Conservation (phyloP, 2,329 filamentous ascomycete genomes). For the Ploettnerulaceae sp. region DNA sequence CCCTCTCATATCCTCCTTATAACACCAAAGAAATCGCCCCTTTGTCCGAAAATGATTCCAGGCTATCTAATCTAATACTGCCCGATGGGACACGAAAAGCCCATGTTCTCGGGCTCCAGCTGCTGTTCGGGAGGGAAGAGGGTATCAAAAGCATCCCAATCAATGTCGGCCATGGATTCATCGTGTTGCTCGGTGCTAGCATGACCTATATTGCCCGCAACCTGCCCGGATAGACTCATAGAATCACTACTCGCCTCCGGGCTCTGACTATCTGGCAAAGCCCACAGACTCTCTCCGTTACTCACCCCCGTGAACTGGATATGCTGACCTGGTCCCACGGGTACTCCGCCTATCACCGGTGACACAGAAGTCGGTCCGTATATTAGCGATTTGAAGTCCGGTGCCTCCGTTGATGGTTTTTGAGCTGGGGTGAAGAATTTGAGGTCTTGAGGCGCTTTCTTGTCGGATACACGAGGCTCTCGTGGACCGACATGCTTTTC, state of each 20-base stretch:
- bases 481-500: conserved; percentile 29
- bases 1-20: too few relatives aligned
- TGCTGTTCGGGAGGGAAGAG: conserved; percentile 30
- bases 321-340: conserved; percentile 4
- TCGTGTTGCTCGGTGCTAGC: conserved; percentile 19
- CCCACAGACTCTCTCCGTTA: conserved; percentile 45
- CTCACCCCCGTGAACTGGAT: conserved; percentile 43
- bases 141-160: conserved; percentile 46
- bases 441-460: conserved; percentile 6
- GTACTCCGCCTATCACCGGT: conserved; percentile 6
- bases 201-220: conserved; percentile 5
- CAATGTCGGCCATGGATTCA: conserved; percentile 50
- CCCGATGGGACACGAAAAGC: conserved; percentile 4
- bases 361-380: conserved; percentile 1
- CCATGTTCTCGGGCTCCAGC: conserved; percentile 9
- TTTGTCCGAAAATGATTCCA: too few relatives aligned
- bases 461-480: conserved; percentile 17
- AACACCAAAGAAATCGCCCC: neutral
- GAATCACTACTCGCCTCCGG: conserved; percentile 42
- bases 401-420: conserved; percentile 1
- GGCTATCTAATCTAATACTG: neutral
- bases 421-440: neutral
- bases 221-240: conserved; percentile 32
- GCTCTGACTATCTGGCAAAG: conserved; percentile 37
- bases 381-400: neutral